Conservation (phyloP, 495 filamentous ascomycete species). For the Aspergillus avenaceus region DNA sequence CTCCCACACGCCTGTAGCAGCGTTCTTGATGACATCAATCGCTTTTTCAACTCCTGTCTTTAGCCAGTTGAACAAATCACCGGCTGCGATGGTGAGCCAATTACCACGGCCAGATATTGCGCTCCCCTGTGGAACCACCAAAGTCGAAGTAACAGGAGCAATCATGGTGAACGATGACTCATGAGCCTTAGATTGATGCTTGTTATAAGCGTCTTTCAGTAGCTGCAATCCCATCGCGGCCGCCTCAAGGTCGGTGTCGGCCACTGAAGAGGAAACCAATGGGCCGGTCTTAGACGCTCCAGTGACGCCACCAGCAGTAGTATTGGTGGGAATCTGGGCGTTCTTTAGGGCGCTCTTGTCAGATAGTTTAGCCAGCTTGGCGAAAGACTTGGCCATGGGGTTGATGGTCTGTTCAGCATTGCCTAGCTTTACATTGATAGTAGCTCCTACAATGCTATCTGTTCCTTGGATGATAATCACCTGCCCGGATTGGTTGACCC, state of each 20-base stretch:
- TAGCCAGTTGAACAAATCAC: no score
- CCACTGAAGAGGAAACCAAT: neutral
- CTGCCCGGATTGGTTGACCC: neutral
- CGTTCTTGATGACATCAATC: no score
- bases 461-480: neutral
- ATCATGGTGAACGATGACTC: no score
- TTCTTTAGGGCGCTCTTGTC: neutral
- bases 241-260: neutral
- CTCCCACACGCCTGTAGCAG: no score
- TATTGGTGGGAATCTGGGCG: neutral
- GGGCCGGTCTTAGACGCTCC: neutral
- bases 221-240: neutral
- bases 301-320: neutral
- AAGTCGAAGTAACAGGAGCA: no score
- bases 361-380: neutral
- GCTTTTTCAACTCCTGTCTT: no score
- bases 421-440: neutral
- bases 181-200: neutral
- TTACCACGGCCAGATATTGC: no score
- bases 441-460: neutral
- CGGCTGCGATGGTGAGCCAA: no score
- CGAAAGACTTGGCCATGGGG: neutral
- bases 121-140: no score
- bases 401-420: neutral
- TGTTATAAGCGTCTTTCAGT: neutral